These are phyloP conservation scores for Ganoderma resinaceum DNA, from an alignment of 1,284 basidiomycete species.

Conservation along the genomic window DNA sequence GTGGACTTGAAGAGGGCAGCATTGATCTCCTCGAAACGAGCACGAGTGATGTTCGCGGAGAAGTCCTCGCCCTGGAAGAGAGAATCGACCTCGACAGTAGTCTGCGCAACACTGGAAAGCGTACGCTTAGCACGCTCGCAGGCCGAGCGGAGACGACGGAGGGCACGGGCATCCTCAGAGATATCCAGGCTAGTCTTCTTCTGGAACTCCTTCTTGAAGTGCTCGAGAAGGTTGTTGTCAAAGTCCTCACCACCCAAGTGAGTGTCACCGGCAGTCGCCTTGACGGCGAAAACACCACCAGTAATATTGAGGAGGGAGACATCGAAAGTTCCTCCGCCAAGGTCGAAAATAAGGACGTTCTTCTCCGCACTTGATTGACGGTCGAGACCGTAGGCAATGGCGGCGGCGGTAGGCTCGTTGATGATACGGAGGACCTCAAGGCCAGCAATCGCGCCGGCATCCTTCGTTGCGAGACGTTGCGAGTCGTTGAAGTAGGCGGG, in stretches of 20 bases:
- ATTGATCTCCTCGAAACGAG: conserved; percentile 99
- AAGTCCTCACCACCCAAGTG: conserved; percentile 99
- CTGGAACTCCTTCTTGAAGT: conserved; percentile 99
- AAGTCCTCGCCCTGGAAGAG: conserved; percentile 97
- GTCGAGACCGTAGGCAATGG: conserved; percentile 94
- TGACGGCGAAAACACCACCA: conserved; percentile 97
- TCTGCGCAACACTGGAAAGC: conserved; percentile 97
- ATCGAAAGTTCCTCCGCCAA: conserved; percentile 99
- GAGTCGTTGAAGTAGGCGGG: conserved; percentile 99
- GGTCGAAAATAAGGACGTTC: conserved; percentile 99
- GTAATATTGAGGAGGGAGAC: conserved; percentile 97
- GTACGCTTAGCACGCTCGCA: conserved; percentile 99
- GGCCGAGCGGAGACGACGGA: conserved; percentile 93
- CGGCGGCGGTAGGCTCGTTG: conserved; percentile 96
- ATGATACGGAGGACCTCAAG: conserved; percentile 98
- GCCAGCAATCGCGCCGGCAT: conserved; percentile 92
- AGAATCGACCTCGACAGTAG: conserved; percentile 98
- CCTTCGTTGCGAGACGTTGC: conserved; percentile 94
- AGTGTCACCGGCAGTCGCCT: conserved; percentile 98
- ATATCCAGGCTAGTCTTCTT: conserved; percentile 97
- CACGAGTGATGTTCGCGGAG: conserved; percentile 96
- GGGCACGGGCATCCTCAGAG: conserved; percentile 93
- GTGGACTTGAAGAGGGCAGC: conserved; percentile 95
- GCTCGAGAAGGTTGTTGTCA: conserved; percentile 96
- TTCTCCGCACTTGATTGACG: conserved; percentile 92